Percentiles rank a stretch among this genome's conserved stretches.
Conservation (phyloP, 1,284 basidiomycete species). For the Tausonia pullulans region DNA sequence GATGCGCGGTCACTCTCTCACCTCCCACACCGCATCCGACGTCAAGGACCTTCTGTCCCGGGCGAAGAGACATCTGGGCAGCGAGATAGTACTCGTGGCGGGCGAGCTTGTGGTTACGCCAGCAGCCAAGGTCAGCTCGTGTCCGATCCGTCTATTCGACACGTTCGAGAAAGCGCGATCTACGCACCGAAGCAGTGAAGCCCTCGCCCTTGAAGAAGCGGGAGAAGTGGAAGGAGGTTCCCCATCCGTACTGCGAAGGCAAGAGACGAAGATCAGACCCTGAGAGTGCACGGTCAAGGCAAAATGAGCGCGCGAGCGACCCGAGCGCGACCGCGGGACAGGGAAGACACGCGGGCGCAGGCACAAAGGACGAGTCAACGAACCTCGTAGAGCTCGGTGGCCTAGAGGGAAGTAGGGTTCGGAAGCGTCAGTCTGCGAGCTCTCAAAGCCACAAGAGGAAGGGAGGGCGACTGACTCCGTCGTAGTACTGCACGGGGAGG, state of each 20-base stretch:
- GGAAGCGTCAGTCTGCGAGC: background rate
- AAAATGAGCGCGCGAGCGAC: background rate
- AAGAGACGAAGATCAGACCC: background rate
- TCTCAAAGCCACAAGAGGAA: background rate
- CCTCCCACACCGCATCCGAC: constrained; percentile 98
- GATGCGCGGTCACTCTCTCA: constrained; percentile 88
- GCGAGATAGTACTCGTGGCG: constrained; percentile 98
- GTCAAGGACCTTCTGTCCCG: constrained; percentile 92
- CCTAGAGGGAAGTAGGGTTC: background rate
- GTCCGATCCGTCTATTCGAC: background rate
- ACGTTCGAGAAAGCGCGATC: background rate
- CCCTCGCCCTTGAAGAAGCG: constrained; percentile 95
- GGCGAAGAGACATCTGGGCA: constrained; percentile 63
- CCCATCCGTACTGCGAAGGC: background rate
- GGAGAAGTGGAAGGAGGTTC: constrained; percentile 85
- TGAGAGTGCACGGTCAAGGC: background rate
- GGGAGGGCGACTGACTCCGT: background rate
- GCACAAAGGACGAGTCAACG: background rate
- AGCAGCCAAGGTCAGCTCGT: background rate
- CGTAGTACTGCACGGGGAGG: background rate
- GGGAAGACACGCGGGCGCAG: background rate
- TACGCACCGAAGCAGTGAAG: constrained; percentile 51
- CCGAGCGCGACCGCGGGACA: background rate
- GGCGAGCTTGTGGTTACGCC: constrained; percentile 46
- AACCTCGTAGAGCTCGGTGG: background rate